phyloP scores from a whole-genome alignment of 768 basidiomycete species.

The Podaxis sp. region DNA sequence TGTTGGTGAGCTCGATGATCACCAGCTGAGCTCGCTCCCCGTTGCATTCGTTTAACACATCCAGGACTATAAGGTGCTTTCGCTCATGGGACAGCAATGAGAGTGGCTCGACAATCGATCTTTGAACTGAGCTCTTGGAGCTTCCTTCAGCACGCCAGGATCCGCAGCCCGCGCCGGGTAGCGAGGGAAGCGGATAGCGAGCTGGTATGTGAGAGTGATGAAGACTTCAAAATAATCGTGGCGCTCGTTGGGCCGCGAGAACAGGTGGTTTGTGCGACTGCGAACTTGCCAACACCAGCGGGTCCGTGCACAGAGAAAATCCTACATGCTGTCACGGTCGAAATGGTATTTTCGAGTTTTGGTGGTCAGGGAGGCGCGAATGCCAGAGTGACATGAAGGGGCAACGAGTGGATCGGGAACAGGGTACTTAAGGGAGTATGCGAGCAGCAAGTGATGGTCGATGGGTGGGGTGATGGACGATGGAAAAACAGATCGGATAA shows the following conservation, averaged over 20 bases:
- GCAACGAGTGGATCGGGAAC: no score
- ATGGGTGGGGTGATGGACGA: no score
- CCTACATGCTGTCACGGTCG: not conserved
- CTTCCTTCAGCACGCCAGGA: not conserved
- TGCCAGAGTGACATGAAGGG: not conserved
- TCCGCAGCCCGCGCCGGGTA: not conserved
- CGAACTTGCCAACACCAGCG: slow-evolving; percentile 6
- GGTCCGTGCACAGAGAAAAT: slow-evolving; percentile 8
- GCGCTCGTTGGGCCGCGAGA: not conserved
- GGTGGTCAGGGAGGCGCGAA: not conserved
- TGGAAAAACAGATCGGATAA: no score
- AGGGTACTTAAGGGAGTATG: no score
- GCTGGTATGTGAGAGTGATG: not conserved
- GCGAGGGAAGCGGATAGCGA: not conserved
- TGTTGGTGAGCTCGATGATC: not conserved
- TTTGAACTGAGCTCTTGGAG: not conserved
- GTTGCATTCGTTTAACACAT: not conserved
- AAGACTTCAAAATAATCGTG: not conserved
- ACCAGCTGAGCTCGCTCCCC: not conserved
- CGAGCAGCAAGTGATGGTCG: no score
- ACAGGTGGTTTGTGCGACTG: not conserved
- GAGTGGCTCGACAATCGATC: not conserved
- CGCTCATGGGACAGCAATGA: not conserved
- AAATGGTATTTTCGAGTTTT: not conserved
- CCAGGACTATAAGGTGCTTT: not conserved